A percentile compares a stretch with the other conserved stretches of the same genome.
These are phyloP conservation scores for Penicillium canariense DNA, from an alignment of 495 filamentous ascomycete species.

Conservation along the genomic window DNA sequence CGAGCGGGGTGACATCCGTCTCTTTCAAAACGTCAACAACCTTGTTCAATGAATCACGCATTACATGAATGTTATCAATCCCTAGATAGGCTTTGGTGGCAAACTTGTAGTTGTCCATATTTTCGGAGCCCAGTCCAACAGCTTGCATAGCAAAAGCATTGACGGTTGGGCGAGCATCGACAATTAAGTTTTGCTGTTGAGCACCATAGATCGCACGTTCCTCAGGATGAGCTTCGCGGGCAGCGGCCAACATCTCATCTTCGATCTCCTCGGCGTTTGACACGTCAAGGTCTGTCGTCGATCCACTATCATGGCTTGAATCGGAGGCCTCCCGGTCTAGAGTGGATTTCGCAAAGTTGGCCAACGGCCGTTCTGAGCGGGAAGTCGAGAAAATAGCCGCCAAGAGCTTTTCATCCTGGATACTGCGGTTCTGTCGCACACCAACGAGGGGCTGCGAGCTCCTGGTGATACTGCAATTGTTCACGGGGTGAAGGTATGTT, in stretches of 20 bases:
- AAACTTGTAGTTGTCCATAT: constrained; percentile 96
- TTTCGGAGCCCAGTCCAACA: constrained; percentile 89
- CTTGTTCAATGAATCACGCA: constrained; percentile 87
- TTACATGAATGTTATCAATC: constrained; percentile 99
- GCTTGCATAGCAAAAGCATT: constrained; percentile 97
- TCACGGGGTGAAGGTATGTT: constrained; percentile 91
- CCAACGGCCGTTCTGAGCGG: constrained; percentile 45
- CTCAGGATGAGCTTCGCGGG: constrained; percentile 39
- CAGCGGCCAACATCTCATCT: constrained; percentile 64
- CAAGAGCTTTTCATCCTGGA: constrained; percentile 93
- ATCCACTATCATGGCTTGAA: constrained; percentile 56
- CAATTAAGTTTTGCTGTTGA: constrained; percentile 91
- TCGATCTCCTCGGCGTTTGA: constrained; percentile 65
- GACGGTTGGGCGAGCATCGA: constrained; percentile 92
- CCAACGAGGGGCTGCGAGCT: constrained; percentile 93
- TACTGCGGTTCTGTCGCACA: constrained; percentile 81
- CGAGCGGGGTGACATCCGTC: constrained; percentile 79
- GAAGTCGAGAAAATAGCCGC: constrained; percentile 89
- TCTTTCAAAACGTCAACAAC: constrained; percentile 91
- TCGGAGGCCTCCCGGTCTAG: constrained; percentile 54
- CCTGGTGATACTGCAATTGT: constrained; percentile 94
- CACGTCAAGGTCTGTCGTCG: constrained; percentile 41
- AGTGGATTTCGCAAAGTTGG: constrained; percentile 39
- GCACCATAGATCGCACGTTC: constrained; percentile 77
- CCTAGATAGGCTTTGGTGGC: constrained; percentile 92